A percentile compares a stretch with the other conserved stretches of the same genome.
Evolutionary conservation across 2,329 filamentous ascomycete genomes (phyloP).

Genomic region (Aspergillus carbonarius): DNA sequence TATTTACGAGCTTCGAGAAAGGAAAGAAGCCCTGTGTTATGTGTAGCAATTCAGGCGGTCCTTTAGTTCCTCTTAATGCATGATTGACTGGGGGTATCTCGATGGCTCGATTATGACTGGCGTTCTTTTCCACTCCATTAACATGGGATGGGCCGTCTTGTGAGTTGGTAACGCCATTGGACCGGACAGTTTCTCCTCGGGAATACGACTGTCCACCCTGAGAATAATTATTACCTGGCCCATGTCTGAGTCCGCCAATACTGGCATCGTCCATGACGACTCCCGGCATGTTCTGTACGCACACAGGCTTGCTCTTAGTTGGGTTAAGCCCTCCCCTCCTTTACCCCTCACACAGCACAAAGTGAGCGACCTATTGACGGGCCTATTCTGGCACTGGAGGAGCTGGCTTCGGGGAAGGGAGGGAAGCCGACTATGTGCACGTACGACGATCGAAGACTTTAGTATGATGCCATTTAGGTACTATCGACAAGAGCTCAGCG

Average conservation of each 20-base stretch:
- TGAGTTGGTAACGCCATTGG: conserved; percentile 13
- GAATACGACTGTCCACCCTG: conserved; percentile 25
- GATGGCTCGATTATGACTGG: conserved; percentile 12
- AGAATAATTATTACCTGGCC: conserved; percentile 22
- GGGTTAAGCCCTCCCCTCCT: conserved; percentile 28
- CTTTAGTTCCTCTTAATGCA: conserved; percentile 2
- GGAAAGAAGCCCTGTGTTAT: conserved; percentile 75
- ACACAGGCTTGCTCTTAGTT: conserved; percentile 12
- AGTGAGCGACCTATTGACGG: conserved; percentile 20
- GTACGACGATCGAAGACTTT: conserved; percentile 16
- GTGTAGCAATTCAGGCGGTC: conserved; percentile 59
- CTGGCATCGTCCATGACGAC: conserved; percentile 43
- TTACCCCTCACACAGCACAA: conserved; percentile 29
- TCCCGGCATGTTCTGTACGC: conserved; percentile 40
- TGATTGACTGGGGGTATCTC: conserved; percentile 6
- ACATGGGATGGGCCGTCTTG: conserved; percentile 26
- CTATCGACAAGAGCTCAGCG: neutral
- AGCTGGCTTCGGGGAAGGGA: conserved; percentile 25
- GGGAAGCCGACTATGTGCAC: conserved; percentile 23
- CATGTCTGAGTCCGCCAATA: conserved; percentile 27
- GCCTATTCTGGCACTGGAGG: conserved; percentile 17
- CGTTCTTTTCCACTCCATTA: conserved; percentile 28
- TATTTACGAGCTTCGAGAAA: conserved; percentile 70
- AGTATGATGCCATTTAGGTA: conserved; percentile 29
- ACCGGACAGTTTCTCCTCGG: conserved; percentile 16